phyloP scores from a whole-genome alignment of 768 basidiomycete genomes.

The Tulasnella sp. region DNA sequence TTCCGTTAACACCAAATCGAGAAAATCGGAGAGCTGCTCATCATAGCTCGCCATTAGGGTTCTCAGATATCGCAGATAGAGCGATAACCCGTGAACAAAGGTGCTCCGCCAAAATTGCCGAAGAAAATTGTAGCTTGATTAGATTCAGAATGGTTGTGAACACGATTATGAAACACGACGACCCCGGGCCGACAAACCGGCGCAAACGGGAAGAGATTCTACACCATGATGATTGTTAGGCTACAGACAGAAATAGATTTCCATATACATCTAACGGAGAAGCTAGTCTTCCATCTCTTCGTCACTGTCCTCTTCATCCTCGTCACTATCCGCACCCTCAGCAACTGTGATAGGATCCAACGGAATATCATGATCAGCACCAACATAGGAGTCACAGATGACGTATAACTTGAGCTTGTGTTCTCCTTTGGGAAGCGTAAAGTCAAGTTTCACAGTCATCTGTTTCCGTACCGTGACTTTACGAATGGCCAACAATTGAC shows the following conservation, averaged over 20 bases:
- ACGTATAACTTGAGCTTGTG: constrained; percentile 77
- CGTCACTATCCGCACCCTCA: constrained; percentile 79
- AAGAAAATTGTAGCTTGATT: too few relatives aligned
- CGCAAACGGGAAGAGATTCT: too few relatives aligned
- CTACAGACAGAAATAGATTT: too few relatives aligned
- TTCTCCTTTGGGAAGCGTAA: constrained; percentile 71
- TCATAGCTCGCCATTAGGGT: not conserved
- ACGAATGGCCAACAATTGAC: constrained; percentile 75
- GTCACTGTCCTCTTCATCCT: constrained; percentile 48
- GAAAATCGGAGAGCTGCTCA: constrained; percentile 10
- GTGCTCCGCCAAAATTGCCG: too few relatives aligned
- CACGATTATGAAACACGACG: too few relatives aligned
- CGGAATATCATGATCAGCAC: constrained; percentile 84
- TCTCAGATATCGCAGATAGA: too few relatives aligned
- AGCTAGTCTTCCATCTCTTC: constrained; percentile 16
- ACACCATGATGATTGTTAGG: too few relatives aligned
- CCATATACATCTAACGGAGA: too few relatives aligned
- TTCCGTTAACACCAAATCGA: constrained; percentile 16
- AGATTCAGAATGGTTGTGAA: too few relatives aligned
- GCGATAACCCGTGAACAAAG: too few relatives aligned
- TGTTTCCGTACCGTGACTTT: constrained; percentile 65
- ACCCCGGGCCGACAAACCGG: too few relatives aligned
- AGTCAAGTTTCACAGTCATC: constrained; percentile 78
- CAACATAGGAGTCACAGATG: constrained; percentile 85
- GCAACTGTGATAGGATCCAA: constrained; percentile 75